Conservation (phyloP, 768 basidiomycete species). For the Mycena epipterygia region DNA sequence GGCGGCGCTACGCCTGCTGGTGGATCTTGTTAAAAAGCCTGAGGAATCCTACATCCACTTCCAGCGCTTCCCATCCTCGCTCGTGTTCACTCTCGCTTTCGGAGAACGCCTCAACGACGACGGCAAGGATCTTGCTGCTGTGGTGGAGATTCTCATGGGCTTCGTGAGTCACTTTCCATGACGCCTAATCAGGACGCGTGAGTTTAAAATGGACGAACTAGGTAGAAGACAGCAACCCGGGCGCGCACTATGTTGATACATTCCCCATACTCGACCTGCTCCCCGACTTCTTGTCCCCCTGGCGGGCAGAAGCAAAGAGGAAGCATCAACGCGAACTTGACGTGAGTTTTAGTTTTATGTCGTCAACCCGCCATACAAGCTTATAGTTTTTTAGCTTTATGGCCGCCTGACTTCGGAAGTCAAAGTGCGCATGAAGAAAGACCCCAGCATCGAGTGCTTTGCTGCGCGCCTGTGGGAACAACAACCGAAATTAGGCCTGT, state of each 20-base stretch:
- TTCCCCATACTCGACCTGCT: constrained; percentile 2
- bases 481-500: neutral
- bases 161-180: no score
- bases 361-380: neutral
- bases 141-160: no score
- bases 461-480: constrained; percentile 11
- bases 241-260: constrained; percentile 6
- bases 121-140: constrained; percentile 10
- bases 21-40: neutral
- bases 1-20: neutral
- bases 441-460: neutral
- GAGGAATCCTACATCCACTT: neutral
- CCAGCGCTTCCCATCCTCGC: constrained; percentile 3
- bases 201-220: neutral
- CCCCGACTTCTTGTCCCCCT: neutral
- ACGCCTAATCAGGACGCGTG: no score
- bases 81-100: neutral
- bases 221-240: neutral
- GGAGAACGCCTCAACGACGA: constrained; percentile 1
- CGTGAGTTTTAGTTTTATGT: neutral
- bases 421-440: neutral
- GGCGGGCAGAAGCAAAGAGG: neutral
- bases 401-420: neutral
- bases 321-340: neutral
- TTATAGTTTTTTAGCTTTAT: neutral